Percentiles rank a stretch among this genome's conserved stretches.
Evolutionary conservation across 1,139 yeast genomes (phyloP).

Genomic region (Debaryomycetaceae sp.): DNA sequence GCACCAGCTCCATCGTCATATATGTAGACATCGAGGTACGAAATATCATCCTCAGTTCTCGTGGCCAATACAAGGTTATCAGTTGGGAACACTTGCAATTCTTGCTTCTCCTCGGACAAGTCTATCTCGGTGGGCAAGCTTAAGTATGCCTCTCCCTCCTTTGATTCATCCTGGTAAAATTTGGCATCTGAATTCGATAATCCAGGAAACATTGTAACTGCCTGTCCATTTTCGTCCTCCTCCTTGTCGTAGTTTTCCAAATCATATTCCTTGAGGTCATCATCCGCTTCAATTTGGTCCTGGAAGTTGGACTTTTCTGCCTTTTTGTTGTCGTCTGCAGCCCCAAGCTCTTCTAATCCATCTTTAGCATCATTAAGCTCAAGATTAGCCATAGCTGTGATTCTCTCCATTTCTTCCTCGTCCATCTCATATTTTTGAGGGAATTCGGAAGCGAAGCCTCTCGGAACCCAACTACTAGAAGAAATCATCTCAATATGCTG

Average conservation of each 20-base stretch:
- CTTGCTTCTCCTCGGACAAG: constrained; percentile 67
- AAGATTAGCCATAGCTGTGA: constrained; percentile 78
- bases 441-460: constrained; percentile 91
- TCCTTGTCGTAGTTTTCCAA: constrained; percentile 82
- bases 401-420: constrained; percentile 91
- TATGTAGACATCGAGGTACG: constrained; percentile 87
- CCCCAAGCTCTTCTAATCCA: constrained; percentile 31
- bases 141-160: constrained; percentile 66
- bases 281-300: constrained; percentile 63
- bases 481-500: constrained; percentile 65
- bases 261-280: constrained; percentile 84
- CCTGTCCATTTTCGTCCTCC: constrained; percentile 46
- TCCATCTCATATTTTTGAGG: constrained; percentile 86
- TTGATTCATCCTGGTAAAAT: constrained; percentile 52
- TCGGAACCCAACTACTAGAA: constrained; percentile 92
- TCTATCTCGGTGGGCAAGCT: constrained; percentile 70
- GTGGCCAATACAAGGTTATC: constrained; percentile 89
- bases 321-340: constrained; percentile 17
- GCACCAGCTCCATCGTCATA: constrained; percentile 94
- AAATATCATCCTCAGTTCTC: constrained; percentile 93
- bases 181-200: constrained; percentile 51
- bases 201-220: constrained; percentile 69
- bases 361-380: constrained; percentile 74
- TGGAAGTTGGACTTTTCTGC: constrained; percentile 24
- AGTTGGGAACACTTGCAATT: constrained; percentile 81